Percentiles rank a stretch among this genome's conserved stretches.
Evolutionary conservation across 1,284 basidiomycete genomes (phyloP).

Genomic region (Fomes fomentarius): DNA sequence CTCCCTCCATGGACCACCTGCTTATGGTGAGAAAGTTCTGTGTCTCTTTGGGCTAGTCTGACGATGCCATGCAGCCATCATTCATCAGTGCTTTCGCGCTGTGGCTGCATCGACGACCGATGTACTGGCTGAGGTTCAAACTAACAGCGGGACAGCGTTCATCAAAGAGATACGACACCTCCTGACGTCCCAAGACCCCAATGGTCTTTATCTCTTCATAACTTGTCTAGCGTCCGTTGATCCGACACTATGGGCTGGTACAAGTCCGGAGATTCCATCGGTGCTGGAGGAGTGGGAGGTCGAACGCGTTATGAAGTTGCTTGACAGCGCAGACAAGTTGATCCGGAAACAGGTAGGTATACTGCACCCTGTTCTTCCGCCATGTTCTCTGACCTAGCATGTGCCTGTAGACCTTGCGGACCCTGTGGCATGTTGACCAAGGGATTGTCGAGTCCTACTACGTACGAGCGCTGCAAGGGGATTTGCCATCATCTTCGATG

Average conservation of each 20-base stretch:
- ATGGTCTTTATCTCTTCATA: conserved; percentile 67
- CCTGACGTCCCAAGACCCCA: conserved; percentile 55
- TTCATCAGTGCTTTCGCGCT: conserved; percentile 50
- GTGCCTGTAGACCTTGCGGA: conserved; percentile 51
- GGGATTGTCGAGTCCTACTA: conserved; percentile 61
- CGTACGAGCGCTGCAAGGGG: conserved; percentile 44
- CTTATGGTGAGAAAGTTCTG: conserved; percentile 15
- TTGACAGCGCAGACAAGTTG: conserved; percentile 60
- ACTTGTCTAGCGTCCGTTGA: conserved; percentile 62
- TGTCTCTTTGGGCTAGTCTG: background rate
- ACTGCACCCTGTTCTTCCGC: background rate
- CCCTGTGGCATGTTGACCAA: conserved; percentile 58
- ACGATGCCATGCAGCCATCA: conserved; percentile 17
- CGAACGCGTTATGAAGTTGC: conserved; percentile 63
- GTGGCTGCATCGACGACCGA: conserved; percentile 39
- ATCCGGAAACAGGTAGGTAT: conserved; percentile 66
- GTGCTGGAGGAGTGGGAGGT: conserved; percentile 71
- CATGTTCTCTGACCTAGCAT: background rate
- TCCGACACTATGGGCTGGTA: conserved; percentile 68
- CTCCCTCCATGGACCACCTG: conserved; percentile 22
- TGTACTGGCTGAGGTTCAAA: conserved; percentile 33
- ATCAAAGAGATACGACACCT: conserved; percentile 56
- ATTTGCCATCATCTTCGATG: conserved; percentile 37
- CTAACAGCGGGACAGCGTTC: conserved; percentile 35
- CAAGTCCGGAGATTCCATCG: conserved; percentile 46